Evolutionary conservation across 768 basidiomycete genomes (phyloP).

Genomic region (Pulveroboletus sp.): DNA sequence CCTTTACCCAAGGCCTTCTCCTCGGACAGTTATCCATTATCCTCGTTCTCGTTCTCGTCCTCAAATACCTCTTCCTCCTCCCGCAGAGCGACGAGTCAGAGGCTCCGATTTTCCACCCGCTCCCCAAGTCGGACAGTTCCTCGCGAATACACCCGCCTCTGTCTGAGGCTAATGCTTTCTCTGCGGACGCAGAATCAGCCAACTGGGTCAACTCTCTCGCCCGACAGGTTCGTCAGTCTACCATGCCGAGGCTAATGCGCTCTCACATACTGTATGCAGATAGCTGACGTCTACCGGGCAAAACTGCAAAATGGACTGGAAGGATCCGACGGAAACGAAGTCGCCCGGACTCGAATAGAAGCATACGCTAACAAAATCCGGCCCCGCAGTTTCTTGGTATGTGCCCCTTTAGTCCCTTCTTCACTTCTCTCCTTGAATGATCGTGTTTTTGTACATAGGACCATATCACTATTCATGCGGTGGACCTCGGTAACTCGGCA

Average conservation of each 20-base stretch:
- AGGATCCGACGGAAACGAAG: slow-evolving; percentile 77
- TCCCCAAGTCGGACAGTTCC: slow-evolving; percentile 46
- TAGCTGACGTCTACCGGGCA: slow-evolving; percentile 69
- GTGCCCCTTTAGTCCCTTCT: slow-evolving; percentile 17
- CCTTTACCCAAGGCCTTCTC: slow-evolving; percentile 93
- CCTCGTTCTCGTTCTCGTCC: slow-evolving; percentile 67
- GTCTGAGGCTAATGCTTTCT: slow-evolving; percentile 1
- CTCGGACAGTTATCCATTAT: slow-evolving; percentile 90
- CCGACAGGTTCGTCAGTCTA: slow-evolving; percentile 56
- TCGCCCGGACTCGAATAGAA: slow-evolving; percentile 76
- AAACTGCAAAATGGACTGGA: slow-evolving; percentile 68
- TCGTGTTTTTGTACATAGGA: slow-evolving; percentile 49
- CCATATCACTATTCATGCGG: slow-evolving; percentile 78
- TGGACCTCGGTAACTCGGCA: slow-evolving; percentile 77
- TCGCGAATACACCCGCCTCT: slow-evolving; percentile 35
- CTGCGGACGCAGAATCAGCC: slow-evolving; percentile 57
- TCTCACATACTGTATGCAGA: slow-evolving; percentile 34
- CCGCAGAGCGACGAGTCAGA: slow-evolving; percentile 56
- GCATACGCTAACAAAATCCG: slow-evolving; percentile 75
- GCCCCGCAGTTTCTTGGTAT: slow-evolving; percentile 64
- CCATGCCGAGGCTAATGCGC: background rate
- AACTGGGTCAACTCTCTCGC: slow-evolving; percentile 91
- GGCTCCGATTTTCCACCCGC: slow-evolving; percentile 56
- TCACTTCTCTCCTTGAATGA: background rate
- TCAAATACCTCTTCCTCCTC: slow-evolving; percentile 95